These are phyloP conservation scores for Talaromyces sp. DNA, from an alignment of 2,329 filamentous ascomycete genomes.

Conservation along the genomic window DNA sequence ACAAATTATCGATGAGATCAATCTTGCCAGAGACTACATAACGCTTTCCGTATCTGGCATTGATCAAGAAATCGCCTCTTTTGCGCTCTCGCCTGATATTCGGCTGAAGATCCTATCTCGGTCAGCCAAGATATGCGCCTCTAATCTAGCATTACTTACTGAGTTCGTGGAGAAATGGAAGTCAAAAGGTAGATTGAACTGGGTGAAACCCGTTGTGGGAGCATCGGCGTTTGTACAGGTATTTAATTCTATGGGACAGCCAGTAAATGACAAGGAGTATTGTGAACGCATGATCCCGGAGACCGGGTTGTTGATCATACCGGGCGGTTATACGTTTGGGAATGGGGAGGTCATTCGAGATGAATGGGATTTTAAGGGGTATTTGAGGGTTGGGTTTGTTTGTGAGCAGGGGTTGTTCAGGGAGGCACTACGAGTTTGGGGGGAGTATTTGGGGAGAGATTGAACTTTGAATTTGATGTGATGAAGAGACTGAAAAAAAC, in stretches of 20 bases:
- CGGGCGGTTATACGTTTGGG: background rate
- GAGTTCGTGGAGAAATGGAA: background rate
- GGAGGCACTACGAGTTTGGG: background rate
- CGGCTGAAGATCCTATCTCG: background rate
- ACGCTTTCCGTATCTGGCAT: background rate
- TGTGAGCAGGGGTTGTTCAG: background rate
- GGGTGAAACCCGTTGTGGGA: background rate
- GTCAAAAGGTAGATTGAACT: background rate
- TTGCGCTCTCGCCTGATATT: background rate
- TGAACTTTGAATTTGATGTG: background rate
- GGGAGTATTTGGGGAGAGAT: background rate
- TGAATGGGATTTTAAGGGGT: background rate
- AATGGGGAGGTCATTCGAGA: background rate
- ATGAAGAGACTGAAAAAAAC: background rate
- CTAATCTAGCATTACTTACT: background rate
- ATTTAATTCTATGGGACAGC: background rate
- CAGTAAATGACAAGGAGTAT: background rate
- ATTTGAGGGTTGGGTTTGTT: background rate
- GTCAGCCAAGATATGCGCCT: background rate
- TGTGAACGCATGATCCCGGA: background rate
- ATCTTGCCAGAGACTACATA: background rate
- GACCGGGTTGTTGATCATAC: background rate
- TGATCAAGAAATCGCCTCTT: slow-evolving; percentile 1
- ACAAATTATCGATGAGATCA: background rate
- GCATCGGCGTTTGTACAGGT: slow-evolving; percentile 2